Evolutionary conservation across 805 yeast species (phyloP).

Genomic region (Kuraishia borneana): DNA sequence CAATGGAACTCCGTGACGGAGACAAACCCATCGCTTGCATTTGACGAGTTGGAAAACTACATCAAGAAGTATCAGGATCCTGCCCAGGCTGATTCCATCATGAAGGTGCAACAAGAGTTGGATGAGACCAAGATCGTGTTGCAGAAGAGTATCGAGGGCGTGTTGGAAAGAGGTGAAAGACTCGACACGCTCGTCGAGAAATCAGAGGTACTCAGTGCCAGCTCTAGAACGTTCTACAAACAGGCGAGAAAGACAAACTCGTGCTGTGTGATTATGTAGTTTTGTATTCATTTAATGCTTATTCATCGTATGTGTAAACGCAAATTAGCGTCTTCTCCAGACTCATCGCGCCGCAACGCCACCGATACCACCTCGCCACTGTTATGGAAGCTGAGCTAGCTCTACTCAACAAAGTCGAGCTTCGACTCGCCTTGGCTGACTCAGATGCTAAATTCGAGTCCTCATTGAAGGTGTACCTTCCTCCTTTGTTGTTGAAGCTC

Average conservation of each 20-base stretch:
- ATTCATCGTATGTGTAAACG: too few relatives aligned
- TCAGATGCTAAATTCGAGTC: slow-evolving; percentile 53
- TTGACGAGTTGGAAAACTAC: slow-evolving; percentile 56
- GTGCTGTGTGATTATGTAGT: slow-evolving; percentile 73
- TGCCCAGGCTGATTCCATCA: slow-evolving; percentile 88
- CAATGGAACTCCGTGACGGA: slow-evolving; percentile 53
- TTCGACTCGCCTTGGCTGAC: slow-evolving; percentile 67
- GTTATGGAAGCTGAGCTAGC: slow-evolving; percentile 37
- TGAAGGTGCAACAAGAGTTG: slow-evolving; percentile 95
- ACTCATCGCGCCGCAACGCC: neutral
- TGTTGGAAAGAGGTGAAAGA: slow-evolving; percentile 92
- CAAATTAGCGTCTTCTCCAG: neutral
- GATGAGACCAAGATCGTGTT: slow-evolving; percentile 95
- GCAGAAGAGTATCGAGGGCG: slow-evolving; percentile 91
- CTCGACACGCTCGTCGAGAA: slow-evolving; percentile 90
- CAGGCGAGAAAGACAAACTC: slow-evolving; percentile 94
- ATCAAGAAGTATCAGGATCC: slow-evolving; percentile 91
- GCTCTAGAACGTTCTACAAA: slow-evolving; percentile 90
- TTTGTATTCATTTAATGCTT: too few relatives aligned
- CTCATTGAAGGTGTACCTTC: slow-evolving; percentile 48
- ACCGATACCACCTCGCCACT: neutral
- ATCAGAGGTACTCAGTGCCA: slow-evolving; percentile 81
- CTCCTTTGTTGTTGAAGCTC: slow-evolving; percentile 72
- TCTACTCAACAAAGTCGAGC: slow-evolving; percentile 68
- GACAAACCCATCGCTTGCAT: slow-evolving; percentile 32